Evolutionary conservation across 2,329 filamentous ascomycete species (phyloP), one percentile per base, ranked within the genome.

Genomic region (Ceratocystis alfenasii): DNA sequence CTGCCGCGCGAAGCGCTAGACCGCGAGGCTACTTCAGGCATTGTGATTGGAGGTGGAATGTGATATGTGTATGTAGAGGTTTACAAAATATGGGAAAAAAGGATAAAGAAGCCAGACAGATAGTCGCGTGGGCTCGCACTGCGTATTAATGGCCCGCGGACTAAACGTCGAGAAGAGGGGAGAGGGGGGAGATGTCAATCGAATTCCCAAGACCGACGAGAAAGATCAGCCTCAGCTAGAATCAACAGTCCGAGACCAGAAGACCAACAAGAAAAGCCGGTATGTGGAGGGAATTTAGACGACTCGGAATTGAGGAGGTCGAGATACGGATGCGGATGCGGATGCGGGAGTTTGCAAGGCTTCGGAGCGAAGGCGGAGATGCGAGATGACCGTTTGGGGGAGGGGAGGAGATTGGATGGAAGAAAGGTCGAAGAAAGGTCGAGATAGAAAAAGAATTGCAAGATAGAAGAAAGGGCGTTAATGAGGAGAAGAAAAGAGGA

Each of bases 21-120:
- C 83, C 92, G 85, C 79, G 88, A 84, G 82, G 91, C 88, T 80
- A 89, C 85, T 84, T 97, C 93, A 83, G 94, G 95, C 94, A 97
- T 97, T 80, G 33, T 65, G 66, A 44, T 55, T 44, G 59, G 45
- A 36, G 61, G 53, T 10, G 15, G 10, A 50, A 30, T 63, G 46
- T 75, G 73, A 71, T 71, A 71, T 64, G 64, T 63, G 73, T 75
- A 75, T 74, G 74, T 59, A 45, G 73, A 74, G 73, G 71, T 75
- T 61, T 45, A 48, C 46, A 48, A 63, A 62, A 59, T 15, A 44
- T 64, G 62, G 67, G 44, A 62, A 53, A 53, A 53, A 66, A 28
- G 64, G 55, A 50, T 48, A 62, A 63, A 48, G 36, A 55, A 44
- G 50, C 30, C 57, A n/a, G 61, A 65, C 73, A 69, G 67, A 68